phyloP scores from a whole-genome alignment of 306 rosid genomes.

The Purshia tridentata region DNA sequence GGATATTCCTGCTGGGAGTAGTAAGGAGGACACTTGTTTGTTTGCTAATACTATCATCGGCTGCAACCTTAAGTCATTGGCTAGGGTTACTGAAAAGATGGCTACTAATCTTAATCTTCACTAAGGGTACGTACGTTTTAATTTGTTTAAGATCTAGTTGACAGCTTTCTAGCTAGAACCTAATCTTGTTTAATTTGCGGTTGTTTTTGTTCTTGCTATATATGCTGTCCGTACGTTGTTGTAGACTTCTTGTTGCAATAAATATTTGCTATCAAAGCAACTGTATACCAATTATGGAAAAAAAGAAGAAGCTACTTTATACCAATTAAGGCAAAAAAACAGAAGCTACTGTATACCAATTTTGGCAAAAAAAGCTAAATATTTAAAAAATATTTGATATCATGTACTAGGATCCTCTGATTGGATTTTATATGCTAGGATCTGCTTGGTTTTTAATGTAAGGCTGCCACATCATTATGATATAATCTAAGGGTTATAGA shows the following conservation, averaged over 20 bases:
- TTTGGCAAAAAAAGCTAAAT: no score
- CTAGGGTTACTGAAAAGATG: conserved; percentile 41
- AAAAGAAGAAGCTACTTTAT: no score
- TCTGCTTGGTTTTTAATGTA: no score
- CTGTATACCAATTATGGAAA: neutral
- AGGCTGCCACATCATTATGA: no score
- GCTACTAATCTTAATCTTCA: neutral
- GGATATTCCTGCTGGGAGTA: conserved; percentile 57
- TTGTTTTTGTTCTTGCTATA: no score
- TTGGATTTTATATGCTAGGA: no score
- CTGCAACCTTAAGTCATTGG: conserved; percentile 57
- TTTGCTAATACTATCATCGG: conserved; percentile 56
- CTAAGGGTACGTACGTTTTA: no score
- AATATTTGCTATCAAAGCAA: neutral
- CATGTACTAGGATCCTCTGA: no score
- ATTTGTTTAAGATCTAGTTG: neutral
- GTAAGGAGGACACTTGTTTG: conserved; percentile 53
- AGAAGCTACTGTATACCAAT: no score
- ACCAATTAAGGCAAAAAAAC: no score
- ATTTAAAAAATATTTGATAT: no score
- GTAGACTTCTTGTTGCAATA: conserved; percentile 2
- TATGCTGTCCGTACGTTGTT: neutral
- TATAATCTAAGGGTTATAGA: no score
- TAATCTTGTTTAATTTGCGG: neutral
- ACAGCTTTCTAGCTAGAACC: neutral